phyloP scores from a whole-genome alignment of 306 rosid species.

The Vigna mungo region DNA sequence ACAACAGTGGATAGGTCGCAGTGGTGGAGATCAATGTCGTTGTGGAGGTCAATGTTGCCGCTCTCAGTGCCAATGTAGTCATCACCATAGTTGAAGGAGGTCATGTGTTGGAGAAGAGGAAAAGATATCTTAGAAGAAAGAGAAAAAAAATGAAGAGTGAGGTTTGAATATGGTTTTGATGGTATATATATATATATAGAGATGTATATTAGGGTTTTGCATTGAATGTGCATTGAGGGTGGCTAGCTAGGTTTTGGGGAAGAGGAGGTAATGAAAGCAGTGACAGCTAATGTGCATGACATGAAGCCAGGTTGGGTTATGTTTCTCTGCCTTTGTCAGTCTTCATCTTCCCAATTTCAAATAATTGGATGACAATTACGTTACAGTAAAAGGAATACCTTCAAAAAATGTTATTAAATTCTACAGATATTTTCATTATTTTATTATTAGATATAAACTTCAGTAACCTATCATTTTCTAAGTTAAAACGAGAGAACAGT shows the following conservation, averaged over 20 bases:
- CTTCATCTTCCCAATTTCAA: neutral
- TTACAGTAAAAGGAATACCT: too few relatives aligned
- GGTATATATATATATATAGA: neutral
- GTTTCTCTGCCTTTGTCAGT: neutral
- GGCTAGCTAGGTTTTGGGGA: neutral
- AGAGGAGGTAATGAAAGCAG: neutral
- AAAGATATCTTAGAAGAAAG: neutral
- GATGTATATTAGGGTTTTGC: neutral
- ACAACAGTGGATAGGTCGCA: neutral
- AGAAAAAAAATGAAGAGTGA: neutral
- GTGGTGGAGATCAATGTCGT: neutral
- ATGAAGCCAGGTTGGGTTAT: neutral
- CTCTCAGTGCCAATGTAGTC: constrained; percentile 77
- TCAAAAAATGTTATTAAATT: too few relatives aligned
- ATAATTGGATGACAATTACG: neutral
- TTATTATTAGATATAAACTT: too few relatives aligned
- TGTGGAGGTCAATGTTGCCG: constrained; percentile 55
- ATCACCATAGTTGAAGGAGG: neutral
- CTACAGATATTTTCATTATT: too few relatives aligned
- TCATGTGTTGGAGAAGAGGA: neutral
- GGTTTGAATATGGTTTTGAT: neutral
- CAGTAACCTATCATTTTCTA: too few relatives aligned
- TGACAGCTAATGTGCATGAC: constrained; percentile 6
- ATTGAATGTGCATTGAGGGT: neutral
- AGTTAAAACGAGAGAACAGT: too few relatives aligned